Evolutionary conservation across 352 stramenopile genomes (phyloP), one percentile per base, ranked within the genome.

Genomic region (Phytopythium delawarense): DNA sequence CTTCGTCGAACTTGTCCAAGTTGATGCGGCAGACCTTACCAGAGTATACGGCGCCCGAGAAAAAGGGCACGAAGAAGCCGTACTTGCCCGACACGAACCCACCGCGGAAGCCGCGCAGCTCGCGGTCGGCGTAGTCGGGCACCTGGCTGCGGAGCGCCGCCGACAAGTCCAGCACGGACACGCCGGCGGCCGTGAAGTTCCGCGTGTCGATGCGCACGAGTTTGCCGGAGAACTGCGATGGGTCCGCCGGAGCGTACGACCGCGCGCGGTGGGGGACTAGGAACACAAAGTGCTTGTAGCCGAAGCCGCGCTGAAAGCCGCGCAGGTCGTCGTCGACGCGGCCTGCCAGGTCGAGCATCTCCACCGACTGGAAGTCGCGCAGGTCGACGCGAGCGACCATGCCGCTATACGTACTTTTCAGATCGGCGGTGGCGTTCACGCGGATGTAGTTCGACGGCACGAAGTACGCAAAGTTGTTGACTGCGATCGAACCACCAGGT

Each of bases 1-100:
- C 84, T 67, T 92, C 82, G 46, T 89, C 65, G 34, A 91, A 94
- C 37, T 76, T 91, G 28, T 90, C 77, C 1, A 94, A 65, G 45
- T 92, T 94, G 64, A 92, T 84, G 57, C 84, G 75, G 28, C 84
- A 91, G 15, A 94, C 67, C 48, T 88, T 91, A 8, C 84, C 84
- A 2, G 82, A 90, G 64, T 88, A 89, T 0, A 62, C 65, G 4
- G 61, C 67, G 23, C 84, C 84, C 34, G 91, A 84, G 46, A 91
- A 94, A 62, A 79, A 91, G 7, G 84, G 84, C 28, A 90, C 71
- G 57, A 94, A 90, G 63, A 90, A 91, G 9, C 79, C 84, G 59
- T 92, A 94, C 61, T 92, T 89, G 25, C 84, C 84, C 2, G 84
- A 92, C 0, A 82, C 83, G 11, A 88, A 66, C 34, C 81, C 84